phyloP scores from a whole-genome alignment of 306 rosid species.

The Nissolia schottii region DNA sequence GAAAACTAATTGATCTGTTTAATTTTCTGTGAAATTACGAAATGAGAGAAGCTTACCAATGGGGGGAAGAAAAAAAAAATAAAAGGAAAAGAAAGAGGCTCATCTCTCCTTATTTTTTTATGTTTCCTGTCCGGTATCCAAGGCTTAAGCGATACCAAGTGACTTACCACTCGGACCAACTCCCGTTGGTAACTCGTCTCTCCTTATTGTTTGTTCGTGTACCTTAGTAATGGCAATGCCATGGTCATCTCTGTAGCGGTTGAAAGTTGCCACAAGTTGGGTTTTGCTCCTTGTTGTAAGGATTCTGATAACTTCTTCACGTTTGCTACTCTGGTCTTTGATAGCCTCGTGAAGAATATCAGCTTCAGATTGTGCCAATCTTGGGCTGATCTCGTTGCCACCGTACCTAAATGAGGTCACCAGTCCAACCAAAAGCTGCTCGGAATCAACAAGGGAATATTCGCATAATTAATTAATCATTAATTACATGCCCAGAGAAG shows the following conservation, averaged over 20 bases:
- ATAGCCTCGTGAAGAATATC: conserved; percentile 58
- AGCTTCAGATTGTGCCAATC: conserved; percentile 58
- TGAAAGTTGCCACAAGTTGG: conserved; percentile 71
- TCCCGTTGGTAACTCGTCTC: too few species aligned
- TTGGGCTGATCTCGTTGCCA: conserved; percentile 44
- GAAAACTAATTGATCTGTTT: too few species aligned
- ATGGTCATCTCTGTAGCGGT: conserved; percentile 59
- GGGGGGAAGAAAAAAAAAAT: neutral
- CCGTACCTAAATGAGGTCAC: conserved; percentile 52
- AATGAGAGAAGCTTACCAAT: neutral
- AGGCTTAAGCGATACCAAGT: too few species aligned
- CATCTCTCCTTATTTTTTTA: neutral
- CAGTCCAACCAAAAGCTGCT: conserved; percentile 63
- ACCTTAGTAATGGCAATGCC: conserved; percentile 77
- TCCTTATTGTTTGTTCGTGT: too few species aligned
- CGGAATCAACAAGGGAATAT: neutral
- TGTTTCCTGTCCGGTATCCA: too few species aligned
- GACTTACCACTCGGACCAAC: too few species aligned
- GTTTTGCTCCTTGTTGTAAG: conserved; percentile 69
- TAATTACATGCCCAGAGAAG: too few species aligned
- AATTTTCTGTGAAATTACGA: too few species aligned
- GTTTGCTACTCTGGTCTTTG: conserved; percentile 37
- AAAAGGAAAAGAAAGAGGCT: neutral
- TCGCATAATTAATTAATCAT: neutral
- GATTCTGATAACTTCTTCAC: conserved; percentile 68